Conservation (phyloP, 352 stramenopile species). For the Phytophthora fragariae region DNA sequence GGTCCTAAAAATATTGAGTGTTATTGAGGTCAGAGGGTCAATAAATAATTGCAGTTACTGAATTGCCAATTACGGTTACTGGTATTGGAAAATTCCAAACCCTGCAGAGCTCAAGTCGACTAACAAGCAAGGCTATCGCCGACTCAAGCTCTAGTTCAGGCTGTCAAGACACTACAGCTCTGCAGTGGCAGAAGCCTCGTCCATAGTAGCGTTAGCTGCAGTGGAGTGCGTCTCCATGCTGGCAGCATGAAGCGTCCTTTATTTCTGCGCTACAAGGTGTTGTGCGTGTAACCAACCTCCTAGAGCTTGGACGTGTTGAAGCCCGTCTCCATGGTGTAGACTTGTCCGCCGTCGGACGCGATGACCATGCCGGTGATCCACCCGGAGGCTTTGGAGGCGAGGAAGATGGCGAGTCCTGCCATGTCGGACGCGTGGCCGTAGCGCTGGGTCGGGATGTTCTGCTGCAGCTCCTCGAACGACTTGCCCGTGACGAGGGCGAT, state of each 20-base stretch:
- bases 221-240: not conserved
- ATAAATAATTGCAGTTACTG: too few relatives aligned
- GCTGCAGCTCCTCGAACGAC: slow-evolving; percentile 66
- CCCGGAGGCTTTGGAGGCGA: slow-evolving; percentile 87
- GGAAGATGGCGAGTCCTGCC: slow-evolving; percentile 93
- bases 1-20: too few relatives aligned
- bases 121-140: not conserved
- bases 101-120: not conserved
- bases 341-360: slow-evolving; percentile 91
- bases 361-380: slow-evolving; percentile 95
- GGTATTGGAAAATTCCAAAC: too few relatives aligned
- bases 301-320: slow-evolving; percentile 47
- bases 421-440: slow-evolving; percentile 93
- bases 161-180: not conserved
- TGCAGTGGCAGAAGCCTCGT: not conserved
- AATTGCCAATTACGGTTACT: too few relatives aligned
- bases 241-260: not conserved
- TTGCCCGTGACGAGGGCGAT: slow-evolving; percentile 60
- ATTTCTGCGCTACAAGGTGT: not conserved
- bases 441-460: slow-evolving; percentile 80
- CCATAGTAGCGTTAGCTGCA: not conserved
- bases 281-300: not conserved
- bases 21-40: too few relatives aligned
- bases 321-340: slow-evolving; percentile 53
- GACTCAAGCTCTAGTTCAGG: not conserved